phyloP scores from a whole-genome alignment of 2,329 filamentous ascomycete genomes.

The Cladosporium oxysporum region DNA sequence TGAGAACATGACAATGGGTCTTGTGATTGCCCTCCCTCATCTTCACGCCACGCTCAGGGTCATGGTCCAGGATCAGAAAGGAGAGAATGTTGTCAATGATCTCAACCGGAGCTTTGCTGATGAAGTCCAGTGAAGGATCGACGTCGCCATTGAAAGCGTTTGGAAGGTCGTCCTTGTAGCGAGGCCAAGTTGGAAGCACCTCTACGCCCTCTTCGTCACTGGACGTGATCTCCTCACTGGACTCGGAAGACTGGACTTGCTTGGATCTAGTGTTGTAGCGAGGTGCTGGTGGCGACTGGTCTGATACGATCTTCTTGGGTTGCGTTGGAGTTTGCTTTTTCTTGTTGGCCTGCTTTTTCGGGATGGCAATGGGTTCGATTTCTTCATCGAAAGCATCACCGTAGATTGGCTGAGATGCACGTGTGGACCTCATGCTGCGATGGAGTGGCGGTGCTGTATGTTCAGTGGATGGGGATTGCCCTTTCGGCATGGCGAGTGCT shows the following conservation, averaged over 20 bases:
- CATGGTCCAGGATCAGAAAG: constrained; percentile 23
- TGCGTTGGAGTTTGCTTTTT: background rate
- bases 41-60: constrained; percentile 21
- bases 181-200: constrained; percentile 1
- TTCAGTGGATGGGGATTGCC: background rate
- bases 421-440: background rate
- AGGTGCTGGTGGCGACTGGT: background rate
- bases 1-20: constrained; percentile 17
- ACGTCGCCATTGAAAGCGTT: constrained; percentile 19
- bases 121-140: constrained; percentile 21
- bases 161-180: constrained; percentile 20
- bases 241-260: background rate
- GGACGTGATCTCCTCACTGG: background rate
- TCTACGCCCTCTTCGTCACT: background rate
- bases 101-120: constrained; percentile 22
- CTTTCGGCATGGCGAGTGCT: background rate
- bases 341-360: background rate
- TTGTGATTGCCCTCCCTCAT: background rate
- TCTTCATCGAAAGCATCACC: background rate
- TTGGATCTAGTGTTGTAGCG: constrained; percentile 7
- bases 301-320: background rate
- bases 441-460: background rate
- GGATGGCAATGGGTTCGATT: background rate
- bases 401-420: background rate
- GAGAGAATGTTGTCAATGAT: constrained; percentile 23